Percentiles rank a stretch among this genome's conserved stretches.
Conservation (phyloP, 2,329 filamentous ascomycete species). For the Pseudomassariella vexata region DNA sequence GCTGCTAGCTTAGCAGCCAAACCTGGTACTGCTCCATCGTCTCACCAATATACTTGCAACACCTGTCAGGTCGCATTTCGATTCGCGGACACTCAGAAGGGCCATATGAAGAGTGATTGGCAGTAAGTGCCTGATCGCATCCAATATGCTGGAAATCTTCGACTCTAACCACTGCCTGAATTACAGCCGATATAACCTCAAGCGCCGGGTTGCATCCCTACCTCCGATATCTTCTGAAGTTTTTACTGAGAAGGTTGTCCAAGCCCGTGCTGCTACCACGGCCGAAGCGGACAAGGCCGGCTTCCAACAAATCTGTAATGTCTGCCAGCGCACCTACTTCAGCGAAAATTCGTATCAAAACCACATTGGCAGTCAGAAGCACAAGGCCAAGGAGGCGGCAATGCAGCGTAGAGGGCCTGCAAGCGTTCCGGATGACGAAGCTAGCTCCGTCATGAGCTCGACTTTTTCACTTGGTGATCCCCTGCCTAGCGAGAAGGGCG, state of each 20-base stretch:
- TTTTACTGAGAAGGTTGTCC: conserved; percentile 92
- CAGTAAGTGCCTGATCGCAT: conserved; percentile 83
- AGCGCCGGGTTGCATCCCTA: conserved; percentile 84
- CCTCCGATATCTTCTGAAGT: conserved; percentile 87
- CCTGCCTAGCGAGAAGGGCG: conserved; percentile 39
- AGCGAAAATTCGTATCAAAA: conserved; percentile 96
- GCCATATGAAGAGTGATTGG: conserved; percentile 98
- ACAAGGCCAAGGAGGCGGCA: conserved; percentile 63
- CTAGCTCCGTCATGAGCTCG: conserved; percentile 80
- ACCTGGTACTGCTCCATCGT: conserved; percentile 32
- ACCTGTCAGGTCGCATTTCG: conserved; percentile 96
- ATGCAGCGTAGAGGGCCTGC: conserved; percentile 27
- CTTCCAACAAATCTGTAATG: conserved; percentile 76
- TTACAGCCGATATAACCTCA: conserved; percentile 93
- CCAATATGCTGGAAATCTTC: conserved; percentile 1
- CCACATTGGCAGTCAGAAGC: conserved; percentile 85
- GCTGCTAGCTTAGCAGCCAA: conserved; percentile 17
- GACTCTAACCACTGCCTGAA: conserved; percentile 13
- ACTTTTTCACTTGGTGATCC: conserved; percentile 88
- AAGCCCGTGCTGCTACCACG: conserved; percentile 77
- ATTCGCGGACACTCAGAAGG: conserved; percentile 85
- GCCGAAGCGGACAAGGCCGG: conserved; percentile 83
- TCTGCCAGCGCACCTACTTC: conserved; percentile 89
- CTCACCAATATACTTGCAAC: conserved; percentile 96
- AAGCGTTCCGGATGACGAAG: conserved; percentile 55